These are phyloP conservation scores for Fusarium palustre DNA, from an alignment of 2,329 filamentous ascomycete genomes.

Conservation along the genomic window DNA sequence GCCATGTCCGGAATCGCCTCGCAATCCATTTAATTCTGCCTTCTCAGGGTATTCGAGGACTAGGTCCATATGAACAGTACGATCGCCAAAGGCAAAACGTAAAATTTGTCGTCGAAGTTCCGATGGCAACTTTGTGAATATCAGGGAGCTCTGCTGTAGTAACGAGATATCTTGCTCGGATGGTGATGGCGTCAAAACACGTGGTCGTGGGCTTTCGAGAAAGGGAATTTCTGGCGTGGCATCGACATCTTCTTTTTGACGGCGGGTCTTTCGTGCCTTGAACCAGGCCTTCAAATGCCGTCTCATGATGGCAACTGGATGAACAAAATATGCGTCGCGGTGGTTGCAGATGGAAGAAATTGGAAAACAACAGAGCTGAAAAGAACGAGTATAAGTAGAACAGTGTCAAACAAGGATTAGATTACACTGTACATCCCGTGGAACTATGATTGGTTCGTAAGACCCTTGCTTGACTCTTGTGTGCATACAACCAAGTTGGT, in stretches of 20 bases:
- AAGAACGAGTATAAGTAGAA: not conserved
- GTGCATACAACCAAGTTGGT: no score
- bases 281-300: not conserved
- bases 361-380: not conserved
- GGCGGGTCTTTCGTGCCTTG: accelerated
- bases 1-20: not conserved
- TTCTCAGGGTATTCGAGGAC: accelerated
- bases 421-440: not conserved
- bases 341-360: not conserved
- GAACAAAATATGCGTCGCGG: not conserved
- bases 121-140: not conserved
- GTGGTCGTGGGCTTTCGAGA: not conserved
- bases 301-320: not conserved
- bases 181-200: not conserved
- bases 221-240: not conserved
- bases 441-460: not conserved
- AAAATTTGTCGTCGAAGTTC: not conserved
- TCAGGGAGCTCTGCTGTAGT: not conserved
- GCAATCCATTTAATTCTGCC: not conserved
- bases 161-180: not conserved
- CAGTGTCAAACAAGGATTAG: not conserved
- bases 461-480: no score
- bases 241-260: not conserved
- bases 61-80: not conserved
- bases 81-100: not conserved